These are phyloP conservation scores for Diospyros lotus DNA, from an alignment of 148 eudicot species.

Conservation along the genomic window DNA sequence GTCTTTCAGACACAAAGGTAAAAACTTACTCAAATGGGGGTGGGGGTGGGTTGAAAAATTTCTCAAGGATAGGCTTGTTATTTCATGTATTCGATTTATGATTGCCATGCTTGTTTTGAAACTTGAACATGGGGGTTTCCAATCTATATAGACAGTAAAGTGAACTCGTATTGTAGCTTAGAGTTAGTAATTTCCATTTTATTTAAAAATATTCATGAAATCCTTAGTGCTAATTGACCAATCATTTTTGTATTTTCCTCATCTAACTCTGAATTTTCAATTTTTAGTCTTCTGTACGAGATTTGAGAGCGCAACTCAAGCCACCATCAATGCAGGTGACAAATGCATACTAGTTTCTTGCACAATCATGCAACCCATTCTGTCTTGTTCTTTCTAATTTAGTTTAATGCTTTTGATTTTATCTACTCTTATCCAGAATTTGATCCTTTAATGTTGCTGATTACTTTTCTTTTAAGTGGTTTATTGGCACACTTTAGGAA, in stretches of 20 bases:
- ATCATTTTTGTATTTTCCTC: not conserved
- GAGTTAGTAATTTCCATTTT: not conserved
- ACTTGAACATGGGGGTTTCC: not conserved
- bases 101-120: not conserved
- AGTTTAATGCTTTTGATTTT: not conserved
- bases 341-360: not conserved
- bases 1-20: too few species aligned
- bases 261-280: conserved; percentile 9
- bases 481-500: too few species aligned
- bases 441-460: too few species aligned
- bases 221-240: not conserved
- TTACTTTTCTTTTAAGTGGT: too few species aligned
- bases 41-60: too few species aligned
- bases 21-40: too few species aligned
- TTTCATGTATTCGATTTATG: too few species aligned
- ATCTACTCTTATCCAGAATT: not conserved
- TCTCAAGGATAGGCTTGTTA: too few species aligned
- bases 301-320: conserved; percentile 83
- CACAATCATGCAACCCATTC: not conserved
- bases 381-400: too few species aligned
- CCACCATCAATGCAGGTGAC: conserved; percentile 92
- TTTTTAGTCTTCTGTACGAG: conserved; percentile 87
- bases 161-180: not conserved
- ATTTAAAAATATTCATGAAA: not conserved
- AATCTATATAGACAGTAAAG: too few species aligned